These are phyloP conservation scores for Henckelia pumila DNA, from an alignment of 257 asterid genomes.

Conservation along the genomic window DNA sequence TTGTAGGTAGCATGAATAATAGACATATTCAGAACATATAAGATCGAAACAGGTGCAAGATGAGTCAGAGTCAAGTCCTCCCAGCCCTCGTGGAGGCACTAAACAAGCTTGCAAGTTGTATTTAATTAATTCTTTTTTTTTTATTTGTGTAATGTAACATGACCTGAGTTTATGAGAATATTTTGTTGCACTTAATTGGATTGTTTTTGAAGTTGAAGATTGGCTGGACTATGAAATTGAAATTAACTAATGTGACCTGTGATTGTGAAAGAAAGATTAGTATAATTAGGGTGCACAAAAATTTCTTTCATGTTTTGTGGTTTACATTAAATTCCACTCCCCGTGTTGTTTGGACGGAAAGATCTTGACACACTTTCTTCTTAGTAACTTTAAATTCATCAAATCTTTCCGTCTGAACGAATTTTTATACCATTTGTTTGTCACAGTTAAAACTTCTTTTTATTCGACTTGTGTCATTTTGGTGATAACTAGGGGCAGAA, in stretches of 20 bases:
- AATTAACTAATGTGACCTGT: not conserved
- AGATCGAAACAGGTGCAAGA: not conserved
- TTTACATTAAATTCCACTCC: no score
- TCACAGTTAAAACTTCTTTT: no score
- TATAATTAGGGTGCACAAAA: no score
- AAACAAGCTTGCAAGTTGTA: constrained; percentile 26
- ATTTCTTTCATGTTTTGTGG: not conserved
- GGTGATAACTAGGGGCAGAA: no score
- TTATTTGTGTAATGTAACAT: not conserved
- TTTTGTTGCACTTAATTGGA: constrained; percentile 28
- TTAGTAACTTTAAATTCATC: no score
- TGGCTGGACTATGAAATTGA: not conserved
- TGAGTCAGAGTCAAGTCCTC: constrained; percentile 26
- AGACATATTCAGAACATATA: constrained; percentile 1
- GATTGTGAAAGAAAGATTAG: not conserved
- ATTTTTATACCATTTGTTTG: no score
- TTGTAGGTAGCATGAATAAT: constrained; percentile 50
- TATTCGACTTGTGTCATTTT: no score
- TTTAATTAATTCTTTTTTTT: constrained; percentile 42
- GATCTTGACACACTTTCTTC: no score
- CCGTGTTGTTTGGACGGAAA: no score
- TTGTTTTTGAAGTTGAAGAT: constrained; percentile 2
- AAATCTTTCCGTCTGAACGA: no score
- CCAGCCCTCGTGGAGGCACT: not conserved
- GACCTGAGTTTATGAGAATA: constrained; percentile 20